Base-by-base conservation (phyloP, 1,284 basidiomycete genomes). In the Earliella scabrosa region DNA sequence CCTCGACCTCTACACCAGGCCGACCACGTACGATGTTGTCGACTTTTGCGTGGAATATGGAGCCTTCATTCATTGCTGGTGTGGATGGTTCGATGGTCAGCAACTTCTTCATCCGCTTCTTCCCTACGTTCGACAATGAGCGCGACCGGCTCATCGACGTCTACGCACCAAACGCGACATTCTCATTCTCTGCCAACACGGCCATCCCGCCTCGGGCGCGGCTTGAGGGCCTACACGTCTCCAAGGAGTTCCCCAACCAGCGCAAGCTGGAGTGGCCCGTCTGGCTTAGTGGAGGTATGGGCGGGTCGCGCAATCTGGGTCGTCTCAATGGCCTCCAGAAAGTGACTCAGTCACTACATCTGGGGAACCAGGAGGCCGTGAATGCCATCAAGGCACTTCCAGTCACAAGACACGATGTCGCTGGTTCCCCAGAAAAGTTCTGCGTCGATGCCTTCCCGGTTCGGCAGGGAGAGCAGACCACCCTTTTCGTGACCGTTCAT, bases 371-470 rank as follows among this genome's bases (percentile, higher is more conserved):
- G 54, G 80, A 82, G 6, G 86, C 87, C 43, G 74, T 93, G 21
- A 82, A 82, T 45, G 82, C 85, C 16, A 77, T 92, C 53, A 72
- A 75, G 32, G 76, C 77, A 31, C 76, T 98, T 45, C 96, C 96
- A 0, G 75, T 73, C 52, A 97, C 95, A 4, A 84, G 80, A 62
- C 97, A 98, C 69, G 87, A 90, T 62, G 82, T 97, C 70, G 67
- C 79, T 71, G 80, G 85, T 59, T 73, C 86, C 5, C 79, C 89
- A 0, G 86, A 88, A 65, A 95, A 92, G 71, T 98, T 98, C 72
- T 87, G 87, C 60, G 82, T 98, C 34, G 97, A 99, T 70, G 86
- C 92, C 0, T 97, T 93, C 83, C 88, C 87, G 4, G 82, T 92
- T 41, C 82, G 78, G 52, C 80, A 86, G 66, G 84, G 86, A 50